phyloP scores from a whole-genome alignment of 169 alveolate species.

The Plasmodium knowlesi region DNA sequence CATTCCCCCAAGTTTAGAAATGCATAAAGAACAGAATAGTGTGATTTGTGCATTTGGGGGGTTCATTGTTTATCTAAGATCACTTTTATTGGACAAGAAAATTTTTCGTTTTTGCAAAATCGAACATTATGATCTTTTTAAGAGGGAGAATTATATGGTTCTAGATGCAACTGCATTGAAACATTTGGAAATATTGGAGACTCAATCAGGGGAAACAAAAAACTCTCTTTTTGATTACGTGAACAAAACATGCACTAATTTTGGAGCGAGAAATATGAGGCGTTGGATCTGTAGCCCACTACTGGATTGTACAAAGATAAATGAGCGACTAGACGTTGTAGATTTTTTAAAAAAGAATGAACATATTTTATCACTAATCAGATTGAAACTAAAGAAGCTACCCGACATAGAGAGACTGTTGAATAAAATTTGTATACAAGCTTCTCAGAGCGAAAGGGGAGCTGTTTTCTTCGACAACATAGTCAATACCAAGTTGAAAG shows the following conservation, averaged over 20 bases:
- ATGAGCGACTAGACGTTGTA: slow-evolving; percentile 93
- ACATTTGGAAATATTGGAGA: slow-evolving; percentile 88
- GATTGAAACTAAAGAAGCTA: slow-evolving; percentile 76
- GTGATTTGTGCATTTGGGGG: slow-evolving; percentile 70
- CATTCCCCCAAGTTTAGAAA: slow-evolving; percentile 29
- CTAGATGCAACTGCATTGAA: slow-evolving; percentile 86
- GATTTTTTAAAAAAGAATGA: slow-evolving; percentile 88
- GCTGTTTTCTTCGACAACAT: slow-evolving; percentile 91
- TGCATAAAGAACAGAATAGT: slow-evolving; percentile 54
- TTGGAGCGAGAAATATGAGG: slow-evolving; percentile 95
- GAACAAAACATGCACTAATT: slow-evolving; percentile 93
- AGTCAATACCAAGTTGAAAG: slow-evolving; percentile 80
- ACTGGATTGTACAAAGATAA: slow-evolving; percentile 85
- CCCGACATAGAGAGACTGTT: slow-evolving; percentile 90
- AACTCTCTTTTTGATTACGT: slow-evolving; percentile 89
- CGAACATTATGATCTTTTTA: slow-evolving; percentile 44
- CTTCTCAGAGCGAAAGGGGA: slow-evolving; percentile 87
- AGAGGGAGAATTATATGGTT: slow-evolving; percentile 70
- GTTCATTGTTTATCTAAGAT: slow-evolving; percentile 32
- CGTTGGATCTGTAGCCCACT: slow-evolving; percentile 97
- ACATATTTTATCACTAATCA: slow-evolving; percentile 77
- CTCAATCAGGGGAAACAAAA: slow-evolving; percentile 86
- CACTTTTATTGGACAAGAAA: slow-evolving; percentile 50
- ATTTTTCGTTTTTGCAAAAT: slow-evolving; percentile 62
- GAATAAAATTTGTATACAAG: slow-evolving; percentile 87